Evolutionary conservation across 2,329 filamentous ascomycete species (phyloP).

Genomic region (Exophiala alcalophila): DNA sequence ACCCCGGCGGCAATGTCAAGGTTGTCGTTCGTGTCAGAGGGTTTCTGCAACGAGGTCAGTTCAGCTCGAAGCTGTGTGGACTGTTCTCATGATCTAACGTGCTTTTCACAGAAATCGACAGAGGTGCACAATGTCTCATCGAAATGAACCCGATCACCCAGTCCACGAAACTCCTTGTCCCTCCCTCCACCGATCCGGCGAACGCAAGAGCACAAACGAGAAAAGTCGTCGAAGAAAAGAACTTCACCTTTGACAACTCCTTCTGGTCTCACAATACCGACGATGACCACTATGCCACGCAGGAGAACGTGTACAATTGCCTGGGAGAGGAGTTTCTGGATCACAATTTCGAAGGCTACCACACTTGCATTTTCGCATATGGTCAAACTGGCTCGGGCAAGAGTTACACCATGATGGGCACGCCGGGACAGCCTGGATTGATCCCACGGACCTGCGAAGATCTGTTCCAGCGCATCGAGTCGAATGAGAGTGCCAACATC

Average conservation of each 20-base stretch:
- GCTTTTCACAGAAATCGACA: slow-evolving; percentile 66
- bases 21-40: slow-evolving; percentile 79
- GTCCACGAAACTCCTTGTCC: slow-evolving; percentile 74
- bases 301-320: slow-evolving; percentile 90
- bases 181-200: slow-evolving; percentile 51
- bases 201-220: slow-evolving; percentile 61
- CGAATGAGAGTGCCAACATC: slow-evolving; percentile 80
- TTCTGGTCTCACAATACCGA: slow-evolving; percentile 88
- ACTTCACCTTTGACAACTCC: slow-evolving; percentile 93
- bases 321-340: slow-evolving; percentile 96
- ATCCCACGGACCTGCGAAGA: slow-evolving; percentile 96
- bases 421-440: slow-evolving; percentile 75
- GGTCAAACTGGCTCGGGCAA: slow-evolving; percentile 97
- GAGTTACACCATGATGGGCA: slow-evolving; percentile 98
- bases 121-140: slow-evolving; percentile 79
- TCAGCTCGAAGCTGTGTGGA: no score
- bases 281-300: slow-evolving; percentile 83
- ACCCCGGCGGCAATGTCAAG: slow-evolving; percentile 69
- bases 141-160: slow-evolving; percentile 87
- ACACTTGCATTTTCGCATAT: slow-evolving; percentile 98
- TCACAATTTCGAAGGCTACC: slow-evolving; percentile 98
- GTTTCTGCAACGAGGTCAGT: slow-evolving; percentile 71
- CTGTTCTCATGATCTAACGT: slow-evolving; percentile 11
- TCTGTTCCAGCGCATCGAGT: slow-evolving; percentile 87
- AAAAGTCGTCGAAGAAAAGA: slow-evolving; percentile 79